A percentile compares a stretch with the other conserved stretches of the same genome.
Conservation (phyloP, 495 filamentous ascomycete species). For the Hyaloscypha hepaticicola region DNA sequence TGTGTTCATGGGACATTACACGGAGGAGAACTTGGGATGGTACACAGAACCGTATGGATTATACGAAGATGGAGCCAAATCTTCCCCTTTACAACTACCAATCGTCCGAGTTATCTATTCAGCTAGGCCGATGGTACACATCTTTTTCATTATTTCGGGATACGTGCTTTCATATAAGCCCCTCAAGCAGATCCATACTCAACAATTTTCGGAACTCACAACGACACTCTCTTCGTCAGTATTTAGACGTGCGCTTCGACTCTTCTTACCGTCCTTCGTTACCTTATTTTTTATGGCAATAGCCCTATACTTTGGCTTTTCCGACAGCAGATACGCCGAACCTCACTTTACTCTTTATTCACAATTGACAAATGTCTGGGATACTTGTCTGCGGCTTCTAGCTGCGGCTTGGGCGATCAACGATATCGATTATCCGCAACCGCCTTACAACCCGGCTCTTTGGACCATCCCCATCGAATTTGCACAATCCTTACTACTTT, state of each 20-base stretch:
- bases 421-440: slow-evolving; percentile 49
- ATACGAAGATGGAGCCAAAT: slow-evolving; percentile 45
- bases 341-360: slow-evolving; percentile 13
- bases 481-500: slow-evolving; percentile 62
- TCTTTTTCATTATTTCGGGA: slow-evolving; percentile 74
- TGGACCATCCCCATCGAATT: slow-evolving; percentile 78
- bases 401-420: slow-evolving; percentile 46
- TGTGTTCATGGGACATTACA: slow-evolving; percentile 51
- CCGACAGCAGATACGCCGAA: slow-evolving; percentile 40
- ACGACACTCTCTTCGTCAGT: slow-evolving; percentile 55
- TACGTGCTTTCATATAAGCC: slow-evolving; percentile 67
- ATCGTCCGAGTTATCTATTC: slow-evolving; percentile 62
- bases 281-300: slow-evolving; percentile 57
- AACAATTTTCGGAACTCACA: slow-evolving; percentile 39
- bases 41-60: slow-evolving; percentile 43
- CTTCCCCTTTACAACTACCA: slow-evolving; percentile 59
- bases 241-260: slow-evolving; percentile 61
- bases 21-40: slow-evolving; percentile 41
- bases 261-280: slow-evolving; percentile 60
- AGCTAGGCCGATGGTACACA: slow-evolving; percentile 68
- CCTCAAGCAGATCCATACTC: slow-evolving; percentile 55
- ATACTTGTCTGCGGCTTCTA: slow-evolving; percentile 50
- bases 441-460: slow-evolving; percentile 60
- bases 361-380: slow-evolving; percentile 32
- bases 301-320: slow-evolving; percentile 51